Evolutionary conservation across 2,329 filamentous ascomycete species (phyloP).

Genomic region (Onygenales sp.): DNA sequence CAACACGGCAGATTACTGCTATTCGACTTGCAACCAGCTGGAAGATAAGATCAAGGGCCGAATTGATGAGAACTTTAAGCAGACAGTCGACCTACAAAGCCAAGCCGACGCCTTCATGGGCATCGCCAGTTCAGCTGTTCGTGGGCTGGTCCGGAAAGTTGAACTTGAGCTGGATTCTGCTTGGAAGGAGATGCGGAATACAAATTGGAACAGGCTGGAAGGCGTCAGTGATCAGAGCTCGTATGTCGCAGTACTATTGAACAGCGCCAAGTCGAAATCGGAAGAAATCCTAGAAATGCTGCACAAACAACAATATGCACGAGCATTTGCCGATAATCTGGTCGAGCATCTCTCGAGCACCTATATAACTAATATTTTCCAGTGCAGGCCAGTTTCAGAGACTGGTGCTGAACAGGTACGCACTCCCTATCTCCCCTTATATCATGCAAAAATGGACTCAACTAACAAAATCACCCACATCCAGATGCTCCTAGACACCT

Average conservation of each 20-base stretch:
- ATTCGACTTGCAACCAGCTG: constrained; percentile 81
- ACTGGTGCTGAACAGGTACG: constrained; percentile 81
- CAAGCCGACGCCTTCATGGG: constrained; percentile 94
- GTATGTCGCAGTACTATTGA: constrained; percentile 75
- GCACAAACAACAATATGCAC: constrained; percentile 84
- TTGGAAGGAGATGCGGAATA: constrained; percentile 97
- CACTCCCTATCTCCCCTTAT: neutral
- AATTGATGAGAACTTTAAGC: constrained; percentile 68
- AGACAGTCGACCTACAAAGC: constrained; percentile 76
- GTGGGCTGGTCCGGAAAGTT: constrained; percentile 73
- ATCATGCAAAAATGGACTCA: constrained; percentile 9
- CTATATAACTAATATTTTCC: constrained; percentile 76
- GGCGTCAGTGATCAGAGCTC: constrained; percentile 87
- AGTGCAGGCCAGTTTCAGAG: constrained; percentile 84
- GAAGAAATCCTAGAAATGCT: constrained; percentile 67
- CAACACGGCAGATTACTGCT: constrained; percentile 97
- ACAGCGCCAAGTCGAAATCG: constrained; percentile 60
- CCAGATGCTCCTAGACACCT: constrained; percentile 91
- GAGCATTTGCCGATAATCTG: constrained; percentile 92
- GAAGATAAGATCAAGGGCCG: constrained; percentile 90
- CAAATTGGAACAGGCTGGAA: constrained; percentile 89
- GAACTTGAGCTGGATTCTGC: constrained; percentile 73
- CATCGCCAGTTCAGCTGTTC: constrained; percentile 78
- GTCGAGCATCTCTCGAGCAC: constrained; percentile 73
- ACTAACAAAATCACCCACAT: neutral